Evolutionary conservation across 1,139 yeast genomes (phyloP).

Genomic region (Yamadazyma membranifaciens): DNA sequence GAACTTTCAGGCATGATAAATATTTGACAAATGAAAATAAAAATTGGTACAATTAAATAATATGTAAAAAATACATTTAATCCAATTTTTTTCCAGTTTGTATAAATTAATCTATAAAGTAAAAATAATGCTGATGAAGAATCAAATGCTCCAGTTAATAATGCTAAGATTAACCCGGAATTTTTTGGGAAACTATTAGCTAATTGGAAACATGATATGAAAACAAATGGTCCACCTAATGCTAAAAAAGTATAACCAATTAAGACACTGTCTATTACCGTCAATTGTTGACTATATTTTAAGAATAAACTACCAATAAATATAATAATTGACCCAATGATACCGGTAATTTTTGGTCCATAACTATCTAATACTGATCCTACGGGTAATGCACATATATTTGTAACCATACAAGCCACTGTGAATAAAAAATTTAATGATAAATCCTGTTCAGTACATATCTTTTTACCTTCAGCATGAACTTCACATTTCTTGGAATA

Average conservation of each 20-base stretch:
- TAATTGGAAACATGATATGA: conserved; percentile 46
- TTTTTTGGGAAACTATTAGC: conserved; percentile 45
- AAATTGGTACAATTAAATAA: conserved; percentile 70
- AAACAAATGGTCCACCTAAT: conserved; percentile 48
- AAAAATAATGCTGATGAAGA: conserved; percentile 46
- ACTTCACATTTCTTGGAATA: conserved; percentile 58
- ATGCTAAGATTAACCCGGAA: conserved; percentile 41
- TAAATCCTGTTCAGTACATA: conserved; percentile 76
- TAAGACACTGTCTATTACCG: conserved; percentile 35
- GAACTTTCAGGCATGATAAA: conserved; percentile 77
- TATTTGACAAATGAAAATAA: conserved; percentile 70
- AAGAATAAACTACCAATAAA: conserved; percentile 53
- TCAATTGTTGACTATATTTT: conserved; percentile 28
- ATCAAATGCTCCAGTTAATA: conserved; percentile 43
- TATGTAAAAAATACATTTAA: conserved; percentile 59
- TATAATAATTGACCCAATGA: conserved; percentile 65
- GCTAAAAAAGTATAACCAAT: conserved; percentile 42
- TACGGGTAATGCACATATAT: conserved; percentile 75
- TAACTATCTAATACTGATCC: conserved; percentile 73
- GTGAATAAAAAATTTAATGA: conserved; percentile 81
- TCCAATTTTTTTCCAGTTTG: conserved; percentile 31
- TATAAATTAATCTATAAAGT: conserved; percentile 62
- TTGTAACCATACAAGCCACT: conserved; percentile 84
- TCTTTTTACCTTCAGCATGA: conserved; percentile 16
- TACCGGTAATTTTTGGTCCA: conserved; percentile 80